Evolutionary conservation across 1,284 basidiomycete genomes (phyloP).

Genomic region (Sutorius eximius): DNA sequence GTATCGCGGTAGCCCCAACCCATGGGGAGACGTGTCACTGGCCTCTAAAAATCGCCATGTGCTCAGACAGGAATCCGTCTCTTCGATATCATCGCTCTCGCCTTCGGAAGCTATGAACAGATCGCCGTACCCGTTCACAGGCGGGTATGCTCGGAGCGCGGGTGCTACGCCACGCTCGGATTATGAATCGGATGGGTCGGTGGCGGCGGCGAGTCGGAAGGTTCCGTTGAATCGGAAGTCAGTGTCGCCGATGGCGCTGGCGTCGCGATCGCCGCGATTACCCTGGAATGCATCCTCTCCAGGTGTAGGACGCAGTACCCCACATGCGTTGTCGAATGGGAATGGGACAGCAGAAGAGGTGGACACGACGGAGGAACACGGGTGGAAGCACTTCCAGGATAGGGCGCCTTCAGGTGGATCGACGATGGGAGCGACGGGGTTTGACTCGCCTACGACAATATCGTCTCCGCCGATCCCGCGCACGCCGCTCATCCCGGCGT

Average conservation of each 20-base stretch:
- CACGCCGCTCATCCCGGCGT: slow-evolving; percentile 36
- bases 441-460: slow-evolving; percentile 43
- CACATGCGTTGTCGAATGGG: slow-evolving; percentile 15
- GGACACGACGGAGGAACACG: slow-evolving; percentile 20
- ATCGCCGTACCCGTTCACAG: slow-evolving; percentile 10
- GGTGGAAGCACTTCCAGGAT: slow-evolving; percentile 36
- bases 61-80: slow-evolving; percentile 53
- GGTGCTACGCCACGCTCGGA: slow-evolving; percentile 40
- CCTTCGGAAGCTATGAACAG: slow-evolving; percentile 44
- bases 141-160: slow-evolving; percentile 18
- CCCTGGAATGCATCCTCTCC: slow-evolving; percentile 20
- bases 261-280: slow-evolving; percentile 37
- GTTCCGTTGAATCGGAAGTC: slow-evolving; percentile 66
- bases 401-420: not conserved
- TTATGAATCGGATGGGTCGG: slow-evolving; percentile 52
- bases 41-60: slow-evolving; percentile 35
- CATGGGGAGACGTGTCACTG: slow-evolving; percentile 54
- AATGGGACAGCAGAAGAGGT: slow-evolving; percentile 19
- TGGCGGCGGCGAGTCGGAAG: slow-evolving; percentile 43
- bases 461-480: slow-evolving; percentile 44
- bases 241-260: slow-evolving; percentile 70
- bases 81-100: slow-evolving; percentile 62
- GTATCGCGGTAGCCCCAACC: slow-evolving; percentile 18
- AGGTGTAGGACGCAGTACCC: not conserved
- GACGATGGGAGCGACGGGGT: slow-evolving; percentile 15